Conservation (phyloP, 495 filamentous ascomycete genomes). For the Clohesyomyces aquaticus region DNA sequence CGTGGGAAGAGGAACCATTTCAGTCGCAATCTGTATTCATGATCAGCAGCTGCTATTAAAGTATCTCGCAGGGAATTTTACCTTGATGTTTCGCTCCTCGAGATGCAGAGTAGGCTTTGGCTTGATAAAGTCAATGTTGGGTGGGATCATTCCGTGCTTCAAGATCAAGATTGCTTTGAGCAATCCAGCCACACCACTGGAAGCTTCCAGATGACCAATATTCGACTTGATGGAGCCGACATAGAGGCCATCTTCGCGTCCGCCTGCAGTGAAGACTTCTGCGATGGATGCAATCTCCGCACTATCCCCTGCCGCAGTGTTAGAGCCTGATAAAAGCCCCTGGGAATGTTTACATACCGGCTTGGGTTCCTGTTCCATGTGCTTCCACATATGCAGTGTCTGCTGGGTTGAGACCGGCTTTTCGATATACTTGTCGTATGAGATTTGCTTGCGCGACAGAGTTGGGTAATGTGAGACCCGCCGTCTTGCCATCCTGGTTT, state of each 20-base stretch:
- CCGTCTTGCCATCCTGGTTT: constrained; percentile 52
- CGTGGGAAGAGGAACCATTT: not conserved
- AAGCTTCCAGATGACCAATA: constrained; percentile 48
- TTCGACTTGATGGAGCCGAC: constrained; percentile 41
- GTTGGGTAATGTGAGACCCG: constrained; percentile 19
- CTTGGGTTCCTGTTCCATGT: constrained; percentile 43
- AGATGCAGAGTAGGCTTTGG: not conserved
- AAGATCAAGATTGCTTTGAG: constrained; percentile 47
- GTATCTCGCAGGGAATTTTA: not conserved
- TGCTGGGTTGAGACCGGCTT: constrained; percentile 37
- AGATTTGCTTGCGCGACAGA: constrained; percentile 4
- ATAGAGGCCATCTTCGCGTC: constrained; percentile 15
- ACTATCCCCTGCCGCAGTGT: constrained; percentile 58
- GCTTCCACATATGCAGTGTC: constrained; percentile 12
- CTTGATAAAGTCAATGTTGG: constrained; percentile 34
- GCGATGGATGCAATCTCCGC: constrained; percentile 61
- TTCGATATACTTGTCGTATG: not conserved
- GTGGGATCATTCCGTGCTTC: constrained; percentile 45
- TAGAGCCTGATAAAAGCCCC: no score
- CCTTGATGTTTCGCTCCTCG: constrained; percentile 8
- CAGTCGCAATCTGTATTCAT: constrained; percentile 24
- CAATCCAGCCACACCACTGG: constrained; percentile 50
- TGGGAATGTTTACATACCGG: no score
- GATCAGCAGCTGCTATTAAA: constrained; percentile 30
- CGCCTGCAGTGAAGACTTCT: constrained; percentile 46